Base-by-base conservation (phyloP, 805 yeast genomes). In the Myxozyma geophila region DNA sequence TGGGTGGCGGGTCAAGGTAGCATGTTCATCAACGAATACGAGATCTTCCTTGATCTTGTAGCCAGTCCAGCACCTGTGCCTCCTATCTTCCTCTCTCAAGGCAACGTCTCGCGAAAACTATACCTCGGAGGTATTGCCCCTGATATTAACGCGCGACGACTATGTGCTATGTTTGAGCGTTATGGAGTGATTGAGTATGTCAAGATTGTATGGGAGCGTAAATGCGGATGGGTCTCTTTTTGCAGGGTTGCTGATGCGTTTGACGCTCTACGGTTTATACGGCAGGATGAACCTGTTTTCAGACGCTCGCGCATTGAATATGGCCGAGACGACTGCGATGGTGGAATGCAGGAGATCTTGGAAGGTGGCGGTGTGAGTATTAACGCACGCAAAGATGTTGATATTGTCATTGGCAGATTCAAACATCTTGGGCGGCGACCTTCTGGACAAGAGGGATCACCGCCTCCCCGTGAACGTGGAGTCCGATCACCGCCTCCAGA, bases 141-240 rank as follows among this genome's bases (percentile, higher is more conserved):
- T 19, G 66, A 56, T 21, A 41, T 64, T 23, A 40, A 54, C 23
- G 63, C 66, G n/a, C 63, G 57, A 13, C 19, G 40, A 10, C 52
- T 64, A 10, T 58, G 58, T 56, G 36, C 62, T 6, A 49, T 55
- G 54, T 60, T 61, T 52, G 59, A 63, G 33, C 60, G 67, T 7
- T 64, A 62, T 37, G 68, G 68, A 7, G 63, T 37, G 0, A 64
- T 64, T 17, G 68, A 64, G 50, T 64, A 64, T 49, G 68, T 64
- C n/a, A 64, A 64, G 47, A 62, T 64, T n/a, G 66, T 58, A 7
- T 64, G 63, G 62, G 66, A 58, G 17, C 57, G 63, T 8, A 61
- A 63, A 40, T 62, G 63, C 37, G 68, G 63, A 5, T 64, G 68
- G 68, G 63, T 64, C 17, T 48, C 61, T 19, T 64, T 64, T 40